Conservation (phyloP, 2,329 filamentous ascomycete genomes). For the Mollisia scopiformis region DNA sequence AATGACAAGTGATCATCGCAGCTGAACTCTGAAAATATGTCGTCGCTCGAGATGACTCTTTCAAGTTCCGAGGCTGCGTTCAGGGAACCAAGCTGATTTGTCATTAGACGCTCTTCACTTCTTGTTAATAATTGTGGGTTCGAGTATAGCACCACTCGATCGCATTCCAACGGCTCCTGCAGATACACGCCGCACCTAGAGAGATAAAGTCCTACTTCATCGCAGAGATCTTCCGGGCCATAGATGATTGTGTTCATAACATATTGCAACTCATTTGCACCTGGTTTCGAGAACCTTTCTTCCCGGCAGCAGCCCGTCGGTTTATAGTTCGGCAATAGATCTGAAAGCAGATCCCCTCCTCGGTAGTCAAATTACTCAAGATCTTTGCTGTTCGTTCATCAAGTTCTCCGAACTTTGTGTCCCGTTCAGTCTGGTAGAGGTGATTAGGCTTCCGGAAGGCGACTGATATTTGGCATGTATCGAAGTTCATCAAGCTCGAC, state of each 20-base stretch:
- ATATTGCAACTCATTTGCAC: constrained; percentile 11
- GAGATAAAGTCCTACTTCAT: constrained; percentile 9
- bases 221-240: constrained; percentile 7
- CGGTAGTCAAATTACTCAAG: not conserved
- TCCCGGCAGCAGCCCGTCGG: not conserved
- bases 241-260: constrained; percentile 13
- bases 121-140: constrained; percentile 13
- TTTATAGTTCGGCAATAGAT: constrained; percentile 6
- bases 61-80: not conserved
- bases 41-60: not conserved
- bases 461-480: not conserved
- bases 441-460: not conserved
- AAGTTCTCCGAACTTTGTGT: constrained; percentile 4
- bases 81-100: not conserved
- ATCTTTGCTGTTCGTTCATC: not conserved
- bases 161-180: constrained; percentile 11
- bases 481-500: constrained; percentile 1
- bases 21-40: not conserved
- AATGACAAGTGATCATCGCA: not conserved
- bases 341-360: constrained; percentile 5
- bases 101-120: constrained; percentile 6
- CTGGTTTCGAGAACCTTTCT: constrained; percentile 4
- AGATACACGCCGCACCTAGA: constrained; percentile 8
- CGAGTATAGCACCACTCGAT: constrained; percentile 13
- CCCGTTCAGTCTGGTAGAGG: not conserved